Base-by-base conservation (phyloP, 345 rosid genomes). In the Noccaea caerulescens region DNA sequence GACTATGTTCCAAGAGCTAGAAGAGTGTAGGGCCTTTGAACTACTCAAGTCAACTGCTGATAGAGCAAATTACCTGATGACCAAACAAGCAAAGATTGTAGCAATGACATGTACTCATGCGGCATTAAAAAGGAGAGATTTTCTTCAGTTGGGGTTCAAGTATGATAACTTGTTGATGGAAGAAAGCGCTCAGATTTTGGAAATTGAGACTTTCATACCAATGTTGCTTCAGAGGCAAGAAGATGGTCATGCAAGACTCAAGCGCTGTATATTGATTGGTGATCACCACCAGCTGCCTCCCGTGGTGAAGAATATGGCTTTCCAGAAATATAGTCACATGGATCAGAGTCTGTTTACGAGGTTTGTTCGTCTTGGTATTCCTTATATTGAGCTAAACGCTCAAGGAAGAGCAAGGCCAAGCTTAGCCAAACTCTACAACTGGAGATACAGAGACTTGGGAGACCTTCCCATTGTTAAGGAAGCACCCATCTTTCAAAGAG, bases 21-120 rank as follows among this genome's bases (percentile, higher is more conserved):
- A 94, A 82, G 97, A 94, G 81, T 94, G 99, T 69, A 81, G 99
- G 77, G 99, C 97, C 75, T 91, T 94, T 88, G 99, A 94, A 79
- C 84, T 94, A 81, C 99, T 94, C 76, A 94, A 94, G 83, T 91
- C 97, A 47, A 94, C 99, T 16, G 97, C 99, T 73, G 99, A 94
- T 80, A 86, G 99, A 75, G 99, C 99, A 53, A 91, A 94, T 83
- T 91, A 94, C 70, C 78, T 91, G 70, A 94, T 94, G 99, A 91
- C 96, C 59, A 91, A 94, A 84, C 99, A 94, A 77, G 97, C 99
- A 39, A 94, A 94, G 83, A 86, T 94, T 75, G 99, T 94, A 55
- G 99, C 99, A 67, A 94, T 94, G 99, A 91, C 99, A 10, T 94
- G 99, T 81, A 94, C 99, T 39, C 99, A 94, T 85, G 99, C 99